Evolutionary conservation across 2,329 filamentous ascomycete species (phyloP).

Genomic region (Cytospora mali): DNA sequence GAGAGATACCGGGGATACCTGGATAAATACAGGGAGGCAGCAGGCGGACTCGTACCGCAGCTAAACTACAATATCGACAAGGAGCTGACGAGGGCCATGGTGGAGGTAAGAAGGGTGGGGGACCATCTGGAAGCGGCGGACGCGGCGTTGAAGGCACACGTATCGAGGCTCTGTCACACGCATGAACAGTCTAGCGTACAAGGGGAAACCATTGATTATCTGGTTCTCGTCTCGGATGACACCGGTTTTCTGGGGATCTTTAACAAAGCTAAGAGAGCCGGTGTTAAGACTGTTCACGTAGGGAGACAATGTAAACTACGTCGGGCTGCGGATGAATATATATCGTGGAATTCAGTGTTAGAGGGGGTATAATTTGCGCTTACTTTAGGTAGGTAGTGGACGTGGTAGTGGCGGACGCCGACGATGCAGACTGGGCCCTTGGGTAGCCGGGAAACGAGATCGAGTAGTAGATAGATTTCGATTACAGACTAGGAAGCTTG

Average conservation of each 20-base stretch:
- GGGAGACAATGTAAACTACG: background rate
- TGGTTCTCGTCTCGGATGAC: background rate
- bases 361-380: no score
- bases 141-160: background rate
- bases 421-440: no score
- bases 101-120: background rate
- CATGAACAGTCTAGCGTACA: background rate
- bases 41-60: background rate
- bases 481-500: no score
- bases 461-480: no score
- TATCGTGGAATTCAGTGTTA: background rate
- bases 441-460: no score
- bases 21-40: background rate
- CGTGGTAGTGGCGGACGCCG: no score
- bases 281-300: background rate
- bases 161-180: background rate
- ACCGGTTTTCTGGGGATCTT: background rate
- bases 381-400: no score
- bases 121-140: background rate
- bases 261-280: background rate
- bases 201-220: background rate
- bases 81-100: background rate
- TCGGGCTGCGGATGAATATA: background rate
- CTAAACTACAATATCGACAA: background rate
- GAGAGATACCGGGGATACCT: background rate